These are phyloP conservation scores for Cutaneotrichosporon cutaneum DNA, from an alignment of 1,284 basidiomycete genomes.

Conservation along the genomic window DNA sequence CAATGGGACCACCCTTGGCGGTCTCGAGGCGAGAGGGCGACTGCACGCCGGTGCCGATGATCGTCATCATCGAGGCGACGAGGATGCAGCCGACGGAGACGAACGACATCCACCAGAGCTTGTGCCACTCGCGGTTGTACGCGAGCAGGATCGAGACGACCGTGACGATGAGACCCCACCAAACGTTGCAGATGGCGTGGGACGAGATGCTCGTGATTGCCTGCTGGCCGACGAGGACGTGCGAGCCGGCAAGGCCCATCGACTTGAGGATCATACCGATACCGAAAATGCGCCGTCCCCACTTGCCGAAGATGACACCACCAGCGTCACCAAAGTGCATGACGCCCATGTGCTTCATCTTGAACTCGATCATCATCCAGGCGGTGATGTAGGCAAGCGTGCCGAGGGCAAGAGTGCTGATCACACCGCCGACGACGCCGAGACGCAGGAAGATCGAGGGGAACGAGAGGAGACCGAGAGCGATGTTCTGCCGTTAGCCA, in stretches of 20 bases:
- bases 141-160: slow-evolving; percentile 36
- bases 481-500: slow-evolving; percentile 35
- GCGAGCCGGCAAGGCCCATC: slow-evolving; percentile 45
- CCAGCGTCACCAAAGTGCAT: slow-evolving; percentile 49
- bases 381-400: slow-evolving; percentile 40
- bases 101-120: slow-evolving; percentile 39
- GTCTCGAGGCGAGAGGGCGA: slow-evolving; percentile 24
- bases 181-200: slow-evolving; percentile 46
- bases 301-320: slow-evolving; percentile 42
- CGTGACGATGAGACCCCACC: slow-evolving; percentile 40
- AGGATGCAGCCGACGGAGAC: slow-evolving; percentile 40
- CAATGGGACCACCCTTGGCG: slow-evolving; percentile 29
- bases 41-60: slow-evolving; percentile 40
- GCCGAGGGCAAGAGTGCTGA: slow-evolving; percentile 38
- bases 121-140: slow-evolving; percentile 37
- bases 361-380: slow-evolving; percentile 49
- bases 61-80: slow-evolving; percentile 40
- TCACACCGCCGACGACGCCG: slow-evolving; percentile 44
- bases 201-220: slow-evolving; percentile 37
- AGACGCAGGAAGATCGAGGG: slow-evolving; percentile 44
- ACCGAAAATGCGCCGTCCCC: slow-evolving; percentile 36
- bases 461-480: slow-evolving; percentile 46
- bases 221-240: slow-evolving; percentile 43
- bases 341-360: slow-evolving; percentile 44
- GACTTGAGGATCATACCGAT: slow-evolving; percentile 42